Conservation (phyloP, 1,139 yeast species). For the Kodamaea plutei region DNA sequence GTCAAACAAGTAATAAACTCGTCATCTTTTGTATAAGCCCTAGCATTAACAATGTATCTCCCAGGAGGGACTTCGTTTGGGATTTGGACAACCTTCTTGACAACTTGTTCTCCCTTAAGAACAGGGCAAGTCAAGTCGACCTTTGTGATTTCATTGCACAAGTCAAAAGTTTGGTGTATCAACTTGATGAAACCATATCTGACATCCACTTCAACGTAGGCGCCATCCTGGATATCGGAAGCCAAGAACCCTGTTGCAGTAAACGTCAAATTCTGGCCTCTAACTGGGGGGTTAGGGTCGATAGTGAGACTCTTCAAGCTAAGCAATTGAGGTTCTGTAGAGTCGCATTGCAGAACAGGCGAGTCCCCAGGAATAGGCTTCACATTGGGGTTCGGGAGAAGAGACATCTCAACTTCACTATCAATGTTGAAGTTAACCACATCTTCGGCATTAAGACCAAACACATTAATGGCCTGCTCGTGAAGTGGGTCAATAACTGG, state of each 20-base stretch:
- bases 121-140: conserved; percentile 84
- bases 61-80: conserved; percentile 98
- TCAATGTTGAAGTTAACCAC: conserved; percentile 10
- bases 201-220: conserved; percentile 91
- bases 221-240: conserved; percentile 64
- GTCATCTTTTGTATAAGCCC: conserved; percentile 84
- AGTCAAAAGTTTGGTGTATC: conserved; percentile 79
- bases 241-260: conserved; percentile 64
- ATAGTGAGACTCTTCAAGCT: conserved; percentile 56
- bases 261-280: conserved; percentile 77
- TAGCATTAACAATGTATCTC: conserved; percentile 75
- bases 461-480: conserved; percentile 18
- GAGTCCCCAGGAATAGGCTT: conserved; percentile 88
- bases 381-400: conserved; percentile 29
- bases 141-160: conserved; percentile 81
- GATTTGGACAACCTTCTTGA: conserved; percentile 70
- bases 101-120: conserved; percentile 57
- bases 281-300: conserved; percentile 81
- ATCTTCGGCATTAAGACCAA: conserved; percentile 10
- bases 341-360: conserved; percentile 76
- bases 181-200: conserved; percentile 87
- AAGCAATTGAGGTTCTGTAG: conserved; percentile 56
- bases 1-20: conserved; percentile 79
- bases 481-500: conserved; percentile 18
- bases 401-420: conserved; percentile 1